Conservation (phyloP, 805 yeast species). For the Schwanniomyces pseudopolymorphus region DNA sequence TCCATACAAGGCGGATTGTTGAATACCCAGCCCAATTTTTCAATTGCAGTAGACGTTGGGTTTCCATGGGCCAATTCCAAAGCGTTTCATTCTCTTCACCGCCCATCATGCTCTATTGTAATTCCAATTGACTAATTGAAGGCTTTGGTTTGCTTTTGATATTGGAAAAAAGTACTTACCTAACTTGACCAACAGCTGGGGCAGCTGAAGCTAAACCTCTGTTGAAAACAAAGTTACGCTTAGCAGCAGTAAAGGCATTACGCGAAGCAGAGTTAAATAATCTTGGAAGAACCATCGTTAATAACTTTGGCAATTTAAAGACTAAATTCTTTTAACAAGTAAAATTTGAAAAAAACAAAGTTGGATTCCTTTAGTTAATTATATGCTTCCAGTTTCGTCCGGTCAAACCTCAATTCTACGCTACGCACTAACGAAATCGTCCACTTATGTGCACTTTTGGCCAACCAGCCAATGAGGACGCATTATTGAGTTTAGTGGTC, state of each 20-base stretch:
- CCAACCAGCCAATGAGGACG: slow-evolving; percentile 20
- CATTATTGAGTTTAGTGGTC: slow-evolving; percentile 11
- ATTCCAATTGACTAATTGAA: background rate
- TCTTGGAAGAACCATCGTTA: slow-evolving; percentile 57
- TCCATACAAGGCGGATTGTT: background rate
- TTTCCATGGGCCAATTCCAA: background rate
- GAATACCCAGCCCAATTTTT: background rate
- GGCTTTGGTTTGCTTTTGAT: background rate
- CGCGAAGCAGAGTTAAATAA: slow-evolving; percentile 62
- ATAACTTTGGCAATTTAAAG: slow-evolving; percentile 22
- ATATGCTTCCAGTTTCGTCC: slow-evolving; percentile 5
- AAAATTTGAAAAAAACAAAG: slow-evolving; percentile 1
- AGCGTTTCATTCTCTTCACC: background rate
- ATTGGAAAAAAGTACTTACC: slow-evolving; percentile 53
- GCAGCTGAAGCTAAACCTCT: slow-evolving; percentile 81
- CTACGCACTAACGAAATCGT: background rate
- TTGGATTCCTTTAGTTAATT: slow-evolving; percentile 3
- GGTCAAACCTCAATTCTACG: background rate
- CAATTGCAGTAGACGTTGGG: background rate
- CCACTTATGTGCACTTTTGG: slow-evolving; percentile 4
- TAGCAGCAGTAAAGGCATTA: slow-evolving; percentile 86
- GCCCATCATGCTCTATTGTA: background rate
- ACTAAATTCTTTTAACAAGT: slow-evolving; percentile 9
- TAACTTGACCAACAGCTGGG: slow-evolving; percentile 76
- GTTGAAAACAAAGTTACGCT: slow-evolving; percentile 72